Evolutionary conservation across 202 grass and related monocot species (phyloP), one percentile per base, ranked within the genome.

Genomic region (Miscanthus sacchariflorus): DNA sequence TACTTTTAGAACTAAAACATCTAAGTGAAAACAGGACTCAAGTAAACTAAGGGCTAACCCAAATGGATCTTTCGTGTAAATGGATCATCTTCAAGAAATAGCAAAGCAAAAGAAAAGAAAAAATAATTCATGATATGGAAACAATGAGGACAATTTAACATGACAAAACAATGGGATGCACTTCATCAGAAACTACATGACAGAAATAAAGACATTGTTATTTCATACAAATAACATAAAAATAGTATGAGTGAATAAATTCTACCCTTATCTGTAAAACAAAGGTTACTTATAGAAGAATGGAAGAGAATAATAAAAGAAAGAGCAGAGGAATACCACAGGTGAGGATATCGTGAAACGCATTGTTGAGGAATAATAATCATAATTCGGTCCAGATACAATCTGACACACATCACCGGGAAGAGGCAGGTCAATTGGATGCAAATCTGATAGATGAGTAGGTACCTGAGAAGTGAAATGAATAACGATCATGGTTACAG

Each of bases 331-430:
- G 81, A 19, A 72, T 84, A 99, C 94, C 94, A 99, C 91, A 18
- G 96, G 96, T 81, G 96, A 99, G 35, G 94, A 96, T 92, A 99
- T 92, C 79, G 85, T 95, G 86, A 95, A 99, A 75, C 92, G 89
- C 94, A 96, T 95, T 76, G 83, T 90, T 82, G 96, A 99, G 14
- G 94, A 96, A 88, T 86, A 85, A 68, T 95, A 96, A 69, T 99
- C 92, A 75, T 99, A 99, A 93, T 99, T 99, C 5, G 91, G 91
- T 17, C 96, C 96, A 70, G 92, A 84, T 80, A 92, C 66, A 83
- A 99, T 95, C 91, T 99, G 94, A 24, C 94, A 99, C 68, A 95
- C 96, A 85, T 99, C 92, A 88, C 63, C 70, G 40, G 96, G 96
- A 92, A 99, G 94, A 87, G 94, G 77, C 54, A 99, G 90, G 45